Evolutionary conservation across 2,329 filamentous ascomycete genomes (phyloP), one percentile per base, ranked within the genome.

Genomic region (Colletotrichum euphorbiae): DNA sequence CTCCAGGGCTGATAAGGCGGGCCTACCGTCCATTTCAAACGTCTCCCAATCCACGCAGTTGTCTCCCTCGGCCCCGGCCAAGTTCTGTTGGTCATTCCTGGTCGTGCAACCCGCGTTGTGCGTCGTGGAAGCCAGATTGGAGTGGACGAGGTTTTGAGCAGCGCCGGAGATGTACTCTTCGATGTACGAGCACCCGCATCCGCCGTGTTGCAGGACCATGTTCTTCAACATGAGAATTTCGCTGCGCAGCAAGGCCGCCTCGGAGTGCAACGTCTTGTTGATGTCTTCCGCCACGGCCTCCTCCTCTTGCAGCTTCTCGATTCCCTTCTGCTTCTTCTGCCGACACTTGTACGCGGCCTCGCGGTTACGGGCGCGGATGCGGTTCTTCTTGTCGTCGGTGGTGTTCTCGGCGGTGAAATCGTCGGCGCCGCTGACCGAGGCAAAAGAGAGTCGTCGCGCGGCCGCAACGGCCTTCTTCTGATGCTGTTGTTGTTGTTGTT

Each of bases 321-420:
- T 67, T 3, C 69, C 59, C 59, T 69, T 67, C 24, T 71, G 69
- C 55, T 71, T 71, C 33, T 69, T 69, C 11, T 67, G 28, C 4
- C 69, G 58, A 51, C 69, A 71, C 55, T 71, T 71, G n/a, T 71
- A 62, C 33, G 69, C 69, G 1, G 69, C 69, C 67, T 71, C 67
- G 15, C 69, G 55, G 21, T 71, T 71, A 6, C 69, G 67, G 17
- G 59, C 62, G 17, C 69, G 69, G 12, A 71, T 59, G 13, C 63
- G 63, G 6, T 59, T 54, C 45, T 68, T 70, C 45, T 70, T 70
- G 2, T 70, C 69, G 33, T 51, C 21, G n/a, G 19, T 1, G 33
- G 28, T 21, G 46, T n/a, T 40, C 8, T 17, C 21, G 28, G n/a
- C 11, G 1, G 12, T 24, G 3, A 6, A 1, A 1, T 60, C 60